Conservation (phyloP, 75 land plant species). For the Picea sitchensis region DNA sequence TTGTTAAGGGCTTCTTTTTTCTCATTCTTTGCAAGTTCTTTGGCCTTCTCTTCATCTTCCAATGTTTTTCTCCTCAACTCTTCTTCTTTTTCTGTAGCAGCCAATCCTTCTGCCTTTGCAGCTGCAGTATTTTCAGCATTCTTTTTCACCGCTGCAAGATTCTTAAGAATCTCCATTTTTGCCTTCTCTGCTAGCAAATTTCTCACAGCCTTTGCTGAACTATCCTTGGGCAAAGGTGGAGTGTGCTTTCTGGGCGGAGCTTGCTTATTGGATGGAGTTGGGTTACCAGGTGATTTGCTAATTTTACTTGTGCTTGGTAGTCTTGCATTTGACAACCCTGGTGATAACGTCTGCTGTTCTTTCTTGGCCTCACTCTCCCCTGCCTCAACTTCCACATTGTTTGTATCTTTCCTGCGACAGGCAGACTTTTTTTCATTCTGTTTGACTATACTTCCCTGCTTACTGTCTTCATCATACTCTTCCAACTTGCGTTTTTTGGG, state of each 20-base stretch:
- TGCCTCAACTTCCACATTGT: neutral
- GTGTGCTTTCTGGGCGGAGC: too few relatives aligned
- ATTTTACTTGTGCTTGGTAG: neutral
- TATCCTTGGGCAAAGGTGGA: neutral
- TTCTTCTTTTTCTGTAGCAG: conserved; percentile 2
- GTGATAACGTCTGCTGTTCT: neutral
- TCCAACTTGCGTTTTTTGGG: neutral
- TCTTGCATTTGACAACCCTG: neutral
- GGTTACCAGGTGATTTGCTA: neutral
- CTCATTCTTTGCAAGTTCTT: conserved; percentile 5
- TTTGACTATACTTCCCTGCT: neutral
- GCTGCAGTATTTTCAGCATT: neutral
- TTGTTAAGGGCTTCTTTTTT: conserved; percentile 5
- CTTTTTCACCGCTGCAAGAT: conserved; percentile 1
- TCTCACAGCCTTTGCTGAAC: conserved; percentile 1
- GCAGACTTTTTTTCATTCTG: neutral
- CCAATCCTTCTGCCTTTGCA: conserved; percentile 1
- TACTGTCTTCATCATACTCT: neutral
- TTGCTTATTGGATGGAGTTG: neutral
- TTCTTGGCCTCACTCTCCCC: neutral
- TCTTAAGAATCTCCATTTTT: conserved; percentile 14
- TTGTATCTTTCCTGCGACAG: conserved; percentile 2
- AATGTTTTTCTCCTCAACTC: neutral
- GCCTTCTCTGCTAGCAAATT: conserved; percentile 12
- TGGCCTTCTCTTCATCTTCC: neutral